A percentile compares a stretch with the other conserved stretches of the same genome.
Evolutionary conservation across 352 stramenopile genomes (phyloP).

Genomic region (Phytophthora sojae): DNA sequence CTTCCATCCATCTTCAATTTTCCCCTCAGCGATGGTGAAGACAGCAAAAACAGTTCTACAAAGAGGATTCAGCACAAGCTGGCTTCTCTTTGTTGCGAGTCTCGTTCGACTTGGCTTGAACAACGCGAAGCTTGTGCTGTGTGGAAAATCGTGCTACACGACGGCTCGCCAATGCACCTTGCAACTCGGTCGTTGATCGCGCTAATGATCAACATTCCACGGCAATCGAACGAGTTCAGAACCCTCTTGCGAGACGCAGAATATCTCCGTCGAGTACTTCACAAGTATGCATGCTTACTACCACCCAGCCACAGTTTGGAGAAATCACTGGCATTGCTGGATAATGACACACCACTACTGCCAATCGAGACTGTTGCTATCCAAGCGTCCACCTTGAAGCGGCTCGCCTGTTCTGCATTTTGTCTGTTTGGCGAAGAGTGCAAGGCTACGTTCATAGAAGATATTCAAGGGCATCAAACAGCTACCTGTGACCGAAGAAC

Average conservation of each 20-base stretch:
- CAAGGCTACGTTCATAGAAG: not conserved
- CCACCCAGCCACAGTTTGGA: not conserved
- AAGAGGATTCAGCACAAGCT: conserved; percentile 6
- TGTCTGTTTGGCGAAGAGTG: conserved; percentile 19
- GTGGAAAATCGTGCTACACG: conserved; percentile 24
- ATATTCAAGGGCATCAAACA: not conserved
- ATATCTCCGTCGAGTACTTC: conserved; percentile 4
- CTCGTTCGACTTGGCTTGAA: not conserved
- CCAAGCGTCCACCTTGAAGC: conserved; percentile 15
- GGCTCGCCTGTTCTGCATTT: conserved; percentile 10
- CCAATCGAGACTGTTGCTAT: conserved; percentile 25
- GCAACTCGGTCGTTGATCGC: conserved; percentile 43
- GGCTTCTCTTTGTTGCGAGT: conserved; percentile 9
- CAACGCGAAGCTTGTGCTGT: conserved; percentile 13
- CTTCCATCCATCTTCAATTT: conserved; percentile 59
- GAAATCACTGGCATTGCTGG: conserved; percentile 5
- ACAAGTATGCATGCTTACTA: not conserved
- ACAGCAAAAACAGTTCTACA: conserved; percentile 2
- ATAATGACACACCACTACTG: not conserved
- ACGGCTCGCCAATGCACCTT: conserved; percentile 40
- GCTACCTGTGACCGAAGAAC: not conserved
- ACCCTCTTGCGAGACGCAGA: conserved; percentile 20
- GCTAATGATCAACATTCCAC: conserved; percentile 44
- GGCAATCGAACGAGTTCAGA: conserved; percentile 44
- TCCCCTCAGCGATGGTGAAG: not conserved